phyloP scores from a whole-genome alignment of 345 rosid species.

The Salix dunnii region DNA sequence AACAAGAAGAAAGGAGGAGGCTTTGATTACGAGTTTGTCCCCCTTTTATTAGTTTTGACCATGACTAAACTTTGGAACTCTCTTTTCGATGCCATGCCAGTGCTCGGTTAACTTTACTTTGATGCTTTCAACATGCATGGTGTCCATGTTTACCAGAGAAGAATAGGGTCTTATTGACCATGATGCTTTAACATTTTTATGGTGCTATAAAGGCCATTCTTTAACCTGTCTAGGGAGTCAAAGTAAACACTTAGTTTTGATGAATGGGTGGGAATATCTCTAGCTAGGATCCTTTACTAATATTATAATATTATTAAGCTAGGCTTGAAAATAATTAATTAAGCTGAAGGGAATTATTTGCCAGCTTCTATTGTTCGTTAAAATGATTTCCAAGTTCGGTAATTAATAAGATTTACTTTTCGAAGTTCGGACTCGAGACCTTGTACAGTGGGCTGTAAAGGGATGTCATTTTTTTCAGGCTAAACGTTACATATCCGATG shows the following conservation, averaged over 20 bases:
- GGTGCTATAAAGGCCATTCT: background rate
- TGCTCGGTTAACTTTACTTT: background rate
- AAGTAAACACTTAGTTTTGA: background rate
- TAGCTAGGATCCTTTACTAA: background rate
- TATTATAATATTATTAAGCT: background rate
- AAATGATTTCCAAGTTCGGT: conserved; percentile 1
- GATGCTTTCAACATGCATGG: background rate
- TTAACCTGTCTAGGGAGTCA: background rate
- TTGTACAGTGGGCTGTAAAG: too few relatives aligned
- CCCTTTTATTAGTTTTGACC: background rate
- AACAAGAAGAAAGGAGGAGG: background rate
- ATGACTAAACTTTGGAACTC: background rate
- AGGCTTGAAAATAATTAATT: background rate
- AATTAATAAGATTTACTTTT: background rate
- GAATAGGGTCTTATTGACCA: background rate
- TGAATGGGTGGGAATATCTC: background rate
- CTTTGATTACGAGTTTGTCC: conserved; percentile 13
- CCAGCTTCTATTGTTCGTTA: background rate
- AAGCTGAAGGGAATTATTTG: background rate
- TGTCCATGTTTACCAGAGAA: background rate
- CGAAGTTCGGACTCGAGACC: background rate
- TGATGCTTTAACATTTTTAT: background rate
- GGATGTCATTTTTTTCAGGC: background rate
- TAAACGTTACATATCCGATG: background rate
- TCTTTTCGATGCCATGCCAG: background rate